These are phyloP conservation scores for Ceratobasidium sp. DNA, from an alignment of 1,284 basidiomycete species.

Conservation along the genomic window DNA sequence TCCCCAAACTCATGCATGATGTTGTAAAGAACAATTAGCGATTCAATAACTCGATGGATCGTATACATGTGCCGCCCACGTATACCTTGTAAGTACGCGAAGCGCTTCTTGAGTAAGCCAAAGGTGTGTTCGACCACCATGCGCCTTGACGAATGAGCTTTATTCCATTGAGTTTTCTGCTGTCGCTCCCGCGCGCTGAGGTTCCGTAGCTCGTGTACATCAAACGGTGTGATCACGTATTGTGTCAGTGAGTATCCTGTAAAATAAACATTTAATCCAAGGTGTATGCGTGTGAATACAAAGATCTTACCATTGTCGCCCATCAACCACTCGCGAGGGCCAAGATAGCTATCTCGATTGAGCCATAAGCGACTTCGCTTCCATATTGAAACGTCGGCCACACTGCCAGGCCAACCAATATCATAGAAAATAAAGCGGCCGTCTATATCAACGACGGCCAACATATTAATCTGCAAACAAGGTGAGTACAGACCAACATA, in stretches of 20 bases:
- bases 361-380: slow-evolving; percentile 53
- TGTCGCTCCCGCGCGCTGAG: neutral
- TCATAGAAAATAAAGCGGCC: slow-evolving; percentile 53
- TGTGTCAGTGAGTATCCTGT: neutral
- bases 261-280: no score
- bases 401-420: slow-evolving; percentile 55
- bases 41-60: neutral
- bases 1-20: neutral
- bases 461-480: slow-evolving; percentile 51
- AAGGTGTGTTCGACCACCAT: slow-evolving; percentile 5
- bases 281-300: no score
- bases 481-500: no score
- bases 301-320: slow-evolving; percentile 53
- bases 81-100: neutral
- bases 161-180: neutral
- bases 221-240: neutral
- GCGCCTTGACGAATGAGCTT: neutral
- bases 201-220: neutral
- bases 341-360: slow-evolving; percentile 51
- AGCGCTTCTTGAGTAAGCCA: neutral
- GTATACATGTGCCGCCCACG: neutral
- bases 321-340: slow-evolving; percentile 52
- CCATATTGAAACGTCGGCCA: slow-evolving; percentile 53
- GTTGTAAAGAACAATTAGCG: neutral
- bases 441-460: slow-evolving; percentile 54